These are phyloP conservation scores for Penicillium sp. DNA, from an alignment of 2,329 filamentous ascomycete species.

Conservation along the genomic window DNA sequence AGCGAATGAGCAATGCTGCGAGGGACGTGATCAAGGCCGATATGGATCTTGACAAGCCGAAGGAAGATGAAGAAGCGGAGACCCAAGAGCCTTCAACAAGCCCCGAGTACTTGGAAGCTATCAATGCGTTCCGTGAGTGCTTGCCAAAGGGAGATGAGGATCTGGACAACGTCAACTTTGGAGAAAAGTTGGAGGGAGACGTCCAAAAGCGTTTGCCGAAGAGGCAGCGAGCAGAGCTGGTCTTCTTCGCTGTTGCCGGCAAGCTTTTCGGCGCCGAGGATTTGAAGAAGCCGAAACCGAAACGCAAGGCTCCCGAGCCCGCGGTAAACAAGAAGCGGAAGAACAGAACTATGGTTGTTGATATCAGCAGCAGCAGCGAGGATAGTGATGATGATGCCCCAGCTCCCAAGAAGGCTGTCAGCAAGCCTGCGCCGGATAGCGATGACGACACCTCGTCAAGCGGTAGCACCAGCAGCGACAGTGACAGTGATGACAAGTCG, in stretches of 20 bases:
- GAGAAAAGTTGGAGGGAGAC: conserved; percentile 28
- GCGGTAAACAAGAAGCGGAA: conserved; percentile 42
- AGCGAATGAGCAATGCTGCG: conserved; percentile 64
- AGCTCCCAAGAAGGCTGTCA: conserved; percentile 21
- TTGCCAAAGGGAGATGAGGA: conserved; percentile 30
- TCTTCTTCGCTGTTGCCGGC: conserved; percentile 36
- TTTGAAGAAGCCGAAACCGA: conserved; percentile 26
- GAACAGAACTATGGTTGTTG: conserved; percentile 44
- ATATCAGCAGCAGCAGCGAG: conserved; percentile 46
- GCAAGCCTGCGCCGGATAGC: conserved; percentile 16
- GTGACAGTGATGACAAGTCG: conserved; percentile 22
- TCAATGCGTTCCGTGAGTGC: conserved; percentile 48
- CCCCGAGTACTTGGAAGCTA: conserved; percentile 50
- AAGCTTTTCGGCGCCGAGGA: conserved; percentile 31
- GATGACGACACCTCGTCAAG: conserved; percentile 21
- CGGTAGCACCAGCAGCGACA: conserved; percentile 23
- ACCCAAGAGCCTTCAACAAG: conserved; percentile 10
- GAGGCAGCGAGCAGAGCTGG: conserved; percentile 41
- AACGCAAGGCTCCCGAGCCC: conserved; percentile 21
- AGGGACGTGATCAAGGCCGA: conserved; percentile 54
- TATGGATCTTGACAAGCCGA: conserved; percentile 42
- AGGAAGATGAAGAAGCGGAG: conserved; percentile 20
- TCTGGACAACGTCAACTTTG: conserved; percentile 21
- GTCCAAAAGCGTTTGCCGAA: conserved; percentile 33
- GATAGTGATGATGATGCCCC: conserved; percentile 23